These are phyloP conservation scores for Nitzschia palea DNA, from an alignment of 108 stramenopile genomes.

Conservation along the genomic window DNA sequence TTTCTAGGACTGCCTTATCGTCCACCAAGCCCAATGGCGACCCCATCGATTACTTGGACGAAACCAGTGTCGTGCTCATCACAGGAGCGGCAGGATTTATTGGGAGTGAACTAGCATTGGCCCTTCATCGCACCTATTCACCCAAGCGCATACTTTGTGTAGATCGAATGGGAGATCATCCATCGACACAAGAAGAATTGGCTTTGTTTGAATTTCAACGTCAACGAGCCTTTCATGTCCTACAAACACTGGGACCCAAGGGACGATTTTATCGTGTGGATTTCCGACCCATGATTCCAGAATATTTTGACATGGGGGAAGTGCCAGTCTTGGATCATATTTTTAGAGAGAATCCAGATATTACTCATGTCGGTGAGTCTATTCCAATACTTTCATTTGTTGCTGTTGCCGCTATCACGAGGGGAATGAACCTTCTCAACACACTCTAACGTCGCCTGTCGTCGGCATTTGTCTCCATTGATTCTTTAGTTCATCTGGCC, in stretches of 20 bases:
- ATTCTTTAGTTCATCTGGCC: conserved; percentile 61
- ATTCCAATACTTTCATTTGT: conserved; percentile 34
- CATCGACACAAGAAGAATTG: conserved; percentile 50
- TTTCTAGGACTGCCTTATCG: too few species aligned
- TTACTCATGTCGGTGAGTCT: conserved; percentile 83
- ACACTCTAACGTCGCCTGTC: background rate
- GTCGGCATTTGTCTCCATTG: background rate
- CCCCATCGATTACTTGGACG: conserved; percentile 25
- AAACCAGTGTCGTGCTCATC: conserved; percentile 72
- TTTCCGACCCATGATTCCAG: conserved; percentile 82
- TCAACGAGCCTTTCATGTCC: conserved; percentile 70
- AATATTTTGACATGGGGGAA: conserved; percentile 79
- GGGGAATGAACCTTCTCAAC: conserved; percentile 56
- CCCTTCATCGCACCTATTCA: conserved; percentile 70
- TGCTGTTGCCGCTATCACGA: conserved; percentile 48
- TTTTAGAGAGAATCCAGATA: conserved; percentile 68
- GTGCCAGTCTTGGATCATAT: conserved; percentile 77
- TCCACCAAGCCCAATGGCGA: conserved; percentile 1
- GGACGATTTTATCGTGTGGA: conserved; percentile 69
- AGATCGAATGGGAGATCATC: conserved; percentile 49
- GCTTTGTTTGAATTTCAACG: conserved; percentile 72
- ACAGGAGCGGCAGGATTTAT: conserved; percentile 84
- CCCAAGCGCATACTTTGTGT: conserved; percentile 61
- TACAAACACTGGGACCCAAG: conserved; percentile 51
- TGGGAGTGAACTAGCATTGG: conserved; percentile 77